These are phyloP conservation scores for Zanthoxylum bungeanum DNA, from an alignment of 345 rosid species.

Conservation along the genomic window DNA sequence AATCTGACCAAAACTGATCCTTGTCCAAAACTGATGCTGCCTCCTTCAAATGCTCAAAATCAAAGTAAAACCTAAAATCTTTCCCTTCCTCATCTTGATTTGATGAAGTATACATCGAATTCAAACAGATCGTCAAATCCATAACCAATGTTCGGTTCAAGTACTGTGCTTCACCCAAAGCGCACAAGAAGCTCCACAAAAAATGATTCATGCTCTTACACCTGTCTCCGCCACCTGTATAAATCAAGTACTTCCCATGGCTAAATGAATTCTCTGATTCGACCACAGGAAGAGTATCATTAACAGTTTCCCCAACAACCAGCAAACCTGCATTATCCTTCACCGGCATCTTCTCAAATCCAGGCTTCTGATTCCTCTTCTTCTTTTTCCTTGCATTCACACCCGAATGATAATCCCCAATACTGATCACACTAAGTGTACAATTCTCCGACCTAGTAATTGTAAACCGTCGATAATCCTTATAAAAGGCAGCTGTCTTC, in stretches of 20 bases:
- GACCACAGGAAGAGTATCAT: conserved; percentile 66
- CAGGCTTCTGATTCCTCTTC: conserved; percentile 59
- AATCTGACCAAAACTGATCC: conserved; percentile 78
- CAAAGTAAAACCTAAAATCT: conserved; percentile 91
- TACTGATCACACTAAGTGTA: conserved; percentile 45
- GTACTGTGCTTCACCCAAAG: conserved; percentile 92
- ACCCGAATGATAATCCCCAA: conserved; percentile 92
- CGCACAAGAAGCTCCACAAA: conserved; percentile 95
- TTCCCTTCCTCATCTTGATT: conserved; percentile 89
- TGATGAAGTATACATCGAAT: conserved; percentile 67
- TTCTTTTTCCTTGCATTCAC: conserved; percentile 88
- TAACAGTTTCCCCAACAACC: conserved; percentile 72
- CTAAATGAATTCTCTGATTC: conserved; percentile 73
- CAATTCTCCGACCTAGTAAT: conserved; percentile 64
- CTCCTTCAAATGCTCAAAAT: conserved; percentile 90
- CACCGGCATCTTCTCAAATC: conserved; percentile 45
- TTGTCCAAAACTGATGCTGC: conserved; percentile 86
- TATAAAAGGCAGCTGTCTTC: conserved; percentile 74
- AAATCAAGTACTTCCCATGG: conserved; percentile 65
- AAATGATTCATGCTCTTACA: conserved; percentile 97
- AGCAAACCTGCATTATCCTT: conserved; percentile 44
- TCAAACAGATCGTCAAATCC: conserved; percentile 80
- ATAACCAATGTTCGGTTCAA: conserved; percentile 83
- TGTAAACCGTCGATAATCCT: conserved; percentile 82
- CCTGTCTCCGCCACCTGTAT: conserved; percentile 80